Evolutionary conservation across 495 filamentous ascomycete genomes (phyloP), one percentile per base, ranked within the genome.

Genomic region (Tuber melanosporum): DNA sequence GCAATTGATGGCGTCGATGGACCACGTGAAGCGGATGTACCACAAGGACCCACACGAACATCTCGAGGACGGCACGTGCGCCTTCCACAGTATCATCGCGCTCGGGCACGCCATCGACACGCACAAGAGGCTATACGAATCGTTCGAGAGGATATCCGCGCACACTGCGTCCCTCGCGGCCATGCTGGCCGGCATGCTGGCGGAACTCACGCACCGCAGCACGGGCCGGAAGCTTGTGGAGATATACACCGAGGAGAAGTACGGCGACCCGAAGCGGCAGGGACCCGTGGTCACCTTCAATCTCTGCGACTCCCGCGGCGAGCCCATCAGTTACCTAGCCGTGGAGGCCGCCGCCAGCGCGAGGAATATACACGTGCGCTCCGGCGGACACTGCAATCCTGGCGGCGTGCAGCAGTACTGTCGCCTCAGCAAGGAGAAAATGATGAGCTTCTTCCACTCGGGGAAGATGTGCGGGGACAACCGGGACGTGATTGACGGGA

Each of bases 401-500:
- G 89, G 88, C 15, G 88, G 89, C 70, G 79, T 88, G 82, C 75
- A 86, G 83, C 42, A 85, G 49, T 77, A 73, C 62, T 81, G 78
- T 42, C 66, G 69, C 41, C 74, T 82, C 44, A 70, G 75, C 26
- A 70, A 70, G 15, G 70, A 44, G 49, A 79, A 82, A 45, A 79
- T 82, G 76, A 72, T 79, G 47, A 41, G 49, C 19, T 74, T 79
- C 32, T 82, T 82, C 42, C 57, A 43, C 39, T 66, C 75, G 7
- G 75, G 79, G 2, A 75, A 81, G 75, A 70, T 81, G 36, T 94
- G 92, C 77, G 92, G 91, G 3, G 87, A 91, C 74, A 92, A 92
- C 20, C 89, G 91, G 74, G 94, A 97, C 73, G 88, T 94, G 72
- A 88, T 95, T 77, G 87, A 88, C 39, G 93, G 93, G n/a, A 93